Conservation (phyloP, 2,329 filamentous ascomycete species). For the Coleophoma crateriformis region DNA sequence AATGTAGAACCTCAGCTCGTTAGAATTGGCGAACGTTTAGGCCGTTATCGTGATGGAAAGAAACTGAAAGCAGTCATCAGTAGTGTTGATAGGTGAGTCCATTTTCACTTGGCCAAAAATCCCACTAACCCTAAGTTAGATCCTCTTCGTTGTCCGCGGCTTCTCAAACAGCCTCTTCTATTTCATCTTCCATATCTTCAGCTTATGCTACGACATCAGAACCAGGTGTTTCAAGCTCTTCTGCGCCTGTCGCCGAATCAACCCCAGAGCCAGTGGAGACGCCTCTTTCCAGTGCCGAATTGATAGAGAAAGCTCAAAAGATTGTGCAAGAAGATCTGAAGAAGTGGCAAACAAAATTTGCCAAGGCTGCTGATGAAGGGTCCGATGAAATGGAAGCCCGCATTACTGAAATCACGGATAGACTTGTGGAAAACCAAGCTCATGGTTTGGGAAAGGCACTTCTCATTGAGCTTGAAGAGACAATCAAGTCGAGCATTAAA, state of each 20-base stretch:
- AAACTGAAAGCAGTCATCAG: constrained; percentile 54
- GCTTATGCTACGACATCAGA: constrained; percentile 16
- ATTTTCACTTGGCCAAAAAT: background rate
- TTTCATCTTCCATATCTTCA: constrained; percentile 18
- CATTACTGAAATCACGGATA: constrained; percentile 66
- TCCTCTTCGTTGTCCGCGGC: constrained; percentile 23
- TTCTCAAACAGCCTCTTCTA: constrained; percentile 19
- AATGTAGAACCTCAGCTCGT: constrained; percentile 94
- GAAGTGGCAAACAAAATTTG: constrained; percentile 84
- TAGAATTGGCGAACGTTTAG: constrained; percentile 85
- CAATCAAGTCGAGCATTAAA: constrained; percentile 57
- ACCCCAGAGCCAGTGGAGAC: constrained; percentile 20
- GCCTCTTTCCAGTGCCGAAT: constrained; percentile 39
- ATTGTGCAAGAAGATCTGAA: constrained; percentile 73
- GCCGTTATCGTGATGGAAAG: constrained; percentile 61
- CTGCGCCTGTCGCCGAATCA: constrained; percentile 10
- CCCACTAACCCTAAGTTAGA: constrained; percentile 11
- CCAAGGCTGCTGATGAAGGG: constrained; percentile 79
- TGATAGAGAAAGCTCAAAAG: constrained; percentile 53
- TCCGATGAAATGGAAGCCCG: constrained; percentile 60
- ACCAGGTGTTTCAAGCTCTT: constrained; percentile 14
- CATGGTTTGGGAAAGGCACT: constrained; percentile 60
- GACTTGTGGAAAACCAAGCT: constrained; percentile 61
- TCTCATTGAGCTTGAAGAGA: constrained; percentile 62
- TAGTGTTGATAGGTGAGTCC: constrained; percentile 40